Evolutionary conservation across 225 moss, liverwort and hornwort species (phyloP).

Genomic region (Marchantia paleacea): DNA sequence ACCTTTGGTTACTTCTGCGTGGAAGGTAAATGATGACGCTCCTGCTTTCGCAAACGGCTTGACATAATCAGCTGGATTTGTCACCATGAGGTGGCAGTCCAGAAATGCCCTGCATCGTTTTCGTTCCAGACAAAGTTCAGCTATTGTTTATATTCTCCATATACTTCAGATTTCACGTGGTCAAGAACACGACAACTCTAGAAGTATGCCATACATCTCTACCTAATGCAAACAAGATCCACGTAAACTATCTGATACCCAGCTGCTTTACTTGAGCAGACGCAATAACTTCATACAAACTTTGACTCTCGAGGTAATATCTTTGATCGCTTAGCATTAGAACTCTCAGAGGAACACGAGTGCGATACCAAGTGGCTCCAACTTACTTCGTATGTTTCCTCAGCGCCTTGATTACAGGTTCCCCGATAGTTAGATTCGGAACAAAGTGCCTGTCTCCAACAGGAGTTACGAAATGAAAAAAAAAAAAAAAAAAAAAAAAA

Average conservation of each 20-base stretch:
- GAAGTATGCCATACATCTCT: no score
- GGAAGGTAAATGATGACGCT: conserved; percentile 92
- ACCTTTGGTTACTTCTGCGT: conserved; percentile 86
- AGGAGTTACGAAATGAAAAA: background rate
- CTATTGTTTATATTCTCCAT: background rate
- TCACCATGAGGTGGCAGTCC: conserved; percentile 98
- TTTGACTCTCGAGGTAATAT: background rate
- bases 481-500: background rate
- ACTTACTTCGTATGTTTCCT: conserved; percentile 89
- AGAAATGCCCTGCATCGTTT: conserved; percentile 67
- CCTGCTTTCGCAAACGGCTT: conserved; percentile 79
- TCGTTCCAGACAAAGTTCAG: background rate
- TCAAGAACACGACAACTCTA: background rate
- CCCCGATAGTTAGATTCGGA: conserved; percentile 94
- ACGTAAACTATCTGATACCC: background rate
- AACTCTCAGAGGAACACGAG: background rate
- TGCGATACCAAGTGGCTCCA: background rate
- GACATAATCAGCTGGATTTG: conserved; percentile 90
- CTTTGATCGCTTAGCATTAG: background rate
- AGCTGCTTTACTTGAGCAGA: background rate
- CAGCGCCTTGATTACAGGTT: conserved; percentile 89
- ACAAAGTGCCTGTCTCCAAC: conserved; percentile 80
- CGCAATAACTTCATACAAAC: no score
- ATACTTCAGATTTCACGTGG: background rate
- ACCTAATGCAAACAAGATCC: background rate